Conservation (phyloP, 2,329 filamentous ascomycete species). For the Sarocladium brachiariae region DNA sequence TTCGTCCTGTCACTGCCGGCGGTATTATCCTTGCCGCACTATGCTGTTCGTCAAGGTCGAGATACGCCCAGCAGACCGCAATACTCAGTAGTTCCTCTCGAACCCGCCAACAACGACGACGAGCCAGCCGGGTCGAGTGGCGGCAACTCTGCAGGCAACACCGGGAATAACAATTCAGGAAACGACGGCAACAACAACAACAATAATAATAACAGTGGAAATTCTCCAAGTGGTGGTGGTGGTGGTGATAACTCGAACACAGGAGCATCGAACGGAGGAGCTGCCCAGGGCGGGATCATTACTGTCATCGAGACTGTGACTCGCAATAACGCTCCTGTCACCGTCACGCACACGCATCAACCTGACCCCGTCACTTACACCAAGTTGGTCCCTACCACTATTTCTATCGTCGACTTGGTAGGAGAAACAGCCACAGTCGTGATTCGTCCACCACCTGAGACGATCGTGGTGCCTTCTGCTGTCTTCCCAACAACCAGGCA, state of each 20-base stretch:
- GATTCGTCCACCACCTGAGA: conserved; percentile 8
- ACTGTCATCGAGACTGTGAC: conserved; percentile 29
- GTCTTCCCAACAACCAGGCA: conserved; percentile 7
- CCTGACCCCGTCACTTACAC: conserved; percentile 21
- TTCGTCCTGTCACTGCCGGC: conserved; percentile 22
- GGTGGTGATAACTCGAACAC: conserved; percentile 7
- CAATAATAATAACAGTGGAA: conserved; percentile 10
- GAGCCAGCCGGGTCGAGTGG: conserved; percentile 15
- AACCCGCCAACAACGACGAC: conserved; percentile 21
- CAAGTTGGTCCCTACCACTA: conserved; percentile 22
- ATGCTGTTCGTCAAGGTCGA: conserved; percentile 15
- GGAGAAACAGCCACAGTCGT: conserved; percentile 10
- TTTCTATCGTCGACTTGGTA: conserved; percentile 23
- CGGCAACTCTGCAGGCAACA: conserved; percentile 15
- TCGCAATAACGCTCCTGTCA: conserved; percentile 21
- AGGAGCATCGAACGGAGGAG: conserved; percentile 10
- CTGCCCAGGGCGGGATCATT: conserved; percentile 14
- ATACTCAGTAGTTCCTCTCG: conserved; percentile 34
- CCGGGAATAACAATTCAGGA: conserved; percentile 13
- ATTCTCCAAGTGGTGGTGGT: neutral
- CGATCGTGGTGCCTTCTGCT: conserved; percentile 11
- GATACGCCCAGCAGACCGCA: conserved; percentile 19
- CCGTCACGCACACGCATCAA: conserved; percentile 20
- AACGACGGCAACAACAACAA: too few species aligned
- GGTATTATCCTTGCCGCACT: conserved; percentile 22